Conservation (phyloP, 2,329 filamentous ascomycete species). For the Mollisia scopiformis region DNA sequence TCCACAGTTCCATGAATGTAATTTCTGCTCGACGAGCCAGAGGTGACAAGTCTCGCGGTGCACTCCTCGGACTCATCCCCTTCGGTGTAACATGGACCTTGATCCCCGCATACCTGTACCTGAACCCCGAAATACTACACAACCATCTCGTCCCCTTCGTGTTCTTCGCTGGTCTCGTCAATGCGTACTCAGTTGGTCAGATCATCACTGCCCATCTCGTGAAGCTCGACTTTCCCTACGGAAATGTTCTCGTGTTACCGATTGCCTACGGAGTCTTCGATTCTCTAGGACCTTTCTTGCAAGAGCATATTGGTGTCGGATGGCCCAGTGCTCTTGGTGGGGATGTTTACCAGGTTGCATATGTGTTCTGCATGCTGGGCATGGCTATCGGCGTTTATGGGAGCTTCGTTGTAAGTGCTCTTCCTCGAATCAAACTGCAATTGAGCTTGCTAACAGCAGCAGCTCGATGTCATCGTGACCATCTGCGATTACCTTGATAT, state of each 20-base stretch:
- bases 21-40: conserved; percentile 77
- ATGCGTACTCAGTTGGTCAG: conserved; percentile 92
- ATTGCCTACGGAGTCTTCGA: conserved; percentile 80
- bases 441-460: conserved; percentile 2
- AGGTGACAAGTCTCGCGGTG: conserved; percentile 71
- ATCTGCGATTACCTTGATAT: conserved; percentile 99
- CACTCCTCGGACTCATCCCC: conserved; percentile 82
- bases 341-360: conserved; percentile 86
- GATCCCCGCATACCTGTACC: conserved; percentile 76
- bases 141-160: conserved; percentile 87
- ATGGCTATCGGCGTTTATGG: conserved; percentile 89
- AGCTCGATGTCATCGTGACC: conserved; percentile 90
- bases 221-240: conserved; percentile 85
- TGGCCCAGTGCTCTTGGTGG: conserved; percentile 79
- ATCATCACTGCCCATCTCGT: conserved; percentile 96
- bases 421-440: background rate
- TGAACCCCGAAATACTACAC: conserved; percentile 83
- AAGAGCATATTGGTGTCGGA: conserved; percentile 57
- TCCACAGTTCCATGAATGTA: conserved; percentile 75
- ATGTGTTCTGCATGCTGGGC: conserved; percentile 87
- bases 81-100: conserved; percentile 79
- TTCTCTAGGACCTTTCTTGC: conserved; percentile 71
- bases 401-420: conserved; percentile 74
- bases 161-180: conserved; percentile 85
- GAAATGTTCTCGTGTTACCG: conserved; percentile 81